Evolutionary conservation across 306 rosid genomes (phyloP).

Genomic region (Quillaja saponaria): DNA sequence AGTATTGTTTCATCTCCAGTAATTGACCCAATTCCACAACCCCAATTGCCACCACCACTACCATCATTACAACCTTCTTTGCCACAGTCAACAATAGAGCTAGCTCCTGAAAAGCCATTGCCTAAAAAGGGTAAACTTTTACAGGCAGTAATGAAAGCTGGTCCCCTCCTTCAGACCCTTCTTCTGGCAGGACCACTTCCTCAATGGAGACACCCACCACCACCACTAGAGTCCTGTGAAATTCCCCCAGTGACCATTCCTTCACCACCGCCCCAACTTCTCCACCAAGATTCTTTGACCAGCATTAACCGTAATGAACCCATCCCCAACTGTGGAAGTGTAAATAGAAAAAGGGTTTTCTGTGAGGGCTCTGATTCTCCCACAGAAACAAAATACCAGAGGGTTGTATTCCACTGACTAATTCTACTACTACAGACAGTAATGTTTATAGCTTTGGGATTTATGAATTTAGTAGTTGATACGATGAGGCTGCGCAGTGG

Average conservation of each 20-base stretch:
- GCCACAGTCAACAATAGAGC: constrained; percentile 23
- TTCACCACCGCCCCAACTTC: constrained; percentile 35
- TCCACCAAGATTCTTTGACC: constrained; percentile 40
- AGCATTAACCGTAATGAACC: constrained; percentile 36
- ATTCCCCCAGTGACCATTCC: constrained; percentile 62
- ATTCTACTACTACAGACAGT: constrained; percentile 22
- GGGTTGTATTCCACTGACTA: constrained; percentile 68
- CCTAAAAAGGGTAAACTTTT: constrained; percentile 70
- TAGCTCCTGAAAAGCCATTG: constrained; percentile 47
- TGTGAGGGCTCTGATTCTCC: constrained; percentile 67
- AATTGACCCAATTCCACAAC: constrained; percentile 48
- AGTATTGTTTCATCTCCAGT: constrained; percentile 95
- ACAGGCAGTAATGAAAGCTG: constrained; percentile 71
- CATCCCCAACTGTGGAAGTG: constrained; percentile 49
- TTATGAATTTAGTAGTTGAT: constrained; percentile 35
- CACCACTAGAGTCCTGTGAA: constrained; percentile 56
- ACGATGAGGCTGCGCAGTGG: constrained; percentile 34
- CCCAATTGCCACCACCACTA: constrained; percentile 32
- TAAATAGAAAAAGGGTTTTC: constrained; percentile 67
- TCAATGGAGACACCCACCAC: constrained; percentile 72
- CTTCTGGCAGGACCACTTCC: constrained; percentile 67
- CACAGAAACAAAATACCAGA: constrained; percentile 65
- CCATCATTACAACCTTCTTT: not conserved
- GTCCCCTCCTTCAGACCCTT: constrained; percentile 59
- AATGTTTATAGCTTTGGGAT: constrained; percentile 32